phyloP scores from a whole-genome alignment of 345 rosid genomes.

The Gossypioides kirkii region DNA sequence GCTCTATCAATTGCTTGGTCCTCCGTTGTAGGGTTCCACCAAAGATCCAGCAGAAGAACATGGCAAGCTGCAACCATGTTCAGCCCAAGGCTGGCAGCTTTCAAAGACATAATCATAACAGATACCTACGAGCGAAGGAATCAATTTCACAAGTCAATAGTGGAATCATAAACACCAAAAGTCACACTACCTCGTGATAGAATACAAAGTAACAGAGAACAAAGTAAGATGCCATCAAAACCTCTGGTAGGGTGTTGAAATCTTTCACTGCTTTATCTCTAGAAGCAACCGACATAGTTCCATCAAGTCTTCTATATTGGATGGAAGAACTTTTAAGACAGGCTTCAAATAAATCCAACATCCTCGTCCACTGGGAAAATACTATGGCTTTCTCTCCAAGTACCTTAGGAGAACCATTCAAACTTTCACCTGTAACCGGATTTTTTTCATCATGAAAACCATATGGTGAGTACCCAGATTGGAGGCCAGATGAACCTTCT shows the following conservation, averaged over 20 bases:
- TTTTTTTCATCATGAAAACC: constrained; percentile 22
- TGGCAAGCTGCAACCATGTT: constrained; percentile 97
- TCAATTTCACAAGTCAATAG: background rate
- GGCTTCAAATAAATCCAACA: constrained; percentile 88
- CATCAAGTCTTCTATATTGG: constrained; percentile 93
- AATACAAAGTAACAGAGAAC: background rate
- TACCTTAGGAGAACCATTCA: constrained; percentile 29
- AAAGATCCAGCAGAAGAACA: constrained; percentile 80
- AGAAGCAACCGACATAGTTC: constrained; percentile 94
- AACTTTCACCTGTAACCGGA: constrained; percentile 15
- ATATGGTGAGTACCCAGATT: constrained; percentile 9
- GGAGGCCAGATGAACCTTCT: constrained; percentile 24
- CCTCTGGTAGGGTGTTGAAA: constrained; percentile 92
- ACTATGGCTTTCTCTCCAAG: constrained; percentile 82
- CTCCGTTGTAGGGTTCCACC: constrained; percentile 99
- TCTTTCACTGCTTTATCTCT: constrained; percentile 97
- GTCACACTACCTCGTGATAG: background rate
- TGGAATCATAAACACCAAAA: background rate
- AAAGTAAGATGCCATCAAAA: constrained; percentile 19
- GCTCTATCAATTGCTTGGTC: constrained; percentile 99
- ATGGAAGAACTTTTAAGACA: constrained; percentile 60
- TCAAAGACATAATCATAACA: constrained; percentile 95
- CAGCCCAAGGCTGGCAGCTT: constrained; percentile 97
- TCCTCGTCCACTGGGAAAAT: constrained; percentile 95
- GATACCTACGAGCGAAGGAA: constrained; percentile 46